Evolutionary conservation across 306 rosid genomes (phyloP), one percentile per base, ranked within the genome.

Genomic region (Castanea crenata): DNA sequence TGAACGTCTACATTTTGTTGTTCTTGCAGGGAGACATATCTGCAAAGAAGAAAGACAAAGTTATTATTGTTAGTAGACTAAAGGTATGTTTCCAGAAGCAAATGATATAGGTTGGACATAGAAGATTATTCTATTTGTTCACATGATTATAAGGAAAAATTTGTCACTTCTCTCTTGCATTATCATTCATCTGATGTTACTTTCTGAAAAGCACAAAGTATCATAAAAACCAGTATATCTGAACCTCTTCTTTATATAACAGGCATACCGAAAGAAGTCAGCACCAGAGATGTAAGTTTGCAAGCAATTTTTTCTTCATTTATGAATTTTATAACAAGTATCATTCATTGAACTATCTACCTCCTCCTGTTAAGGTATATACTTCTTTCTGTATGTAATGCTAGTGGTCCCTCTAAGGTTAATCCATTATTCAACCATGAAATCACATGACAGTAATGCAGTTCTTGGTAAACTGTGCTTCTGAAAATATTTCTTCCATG

Each of bases 261-360:
- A 70, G 76, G 76, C 29, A 6, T 69, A 57, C 65, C 57, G 1
- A 20, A 57, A 44, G 32, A 55, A 4, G 1, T 16, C 70, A 4
- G 69, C 70, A 6, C 31, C 81, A 44, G 51, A 55, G 3, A 9
- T n/a, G 75, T 77, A 69, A 68, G 31, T 77, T 69, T 10, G 23
- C 23, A 2, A 4, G 23, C 23, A 1, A n/a, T 25, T 49, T 1
- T 71, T 5, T 49, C 8, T n/a, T 11, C 32, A n/a, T 72, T n/a
- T 71, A 1, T 21, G 11, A 25, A 32, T 29, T n/a, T 18, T 16
- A 21, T 55, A 15, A 55, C 6, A 55, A 55, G 21, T 0, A 18
- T 55, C 59, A 19, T 55, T 14, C 59, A 15, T 19, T 18, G 59
- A 55, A 55, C 20, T 55, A 19, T 55, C 59, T 55, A 5, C 6